These are phyloP conservation scores for Verticillium dahliae DNA, from an alignment of 2,329 filamentous ascomycete genomes.

Conservation along the genomic window DNA sequence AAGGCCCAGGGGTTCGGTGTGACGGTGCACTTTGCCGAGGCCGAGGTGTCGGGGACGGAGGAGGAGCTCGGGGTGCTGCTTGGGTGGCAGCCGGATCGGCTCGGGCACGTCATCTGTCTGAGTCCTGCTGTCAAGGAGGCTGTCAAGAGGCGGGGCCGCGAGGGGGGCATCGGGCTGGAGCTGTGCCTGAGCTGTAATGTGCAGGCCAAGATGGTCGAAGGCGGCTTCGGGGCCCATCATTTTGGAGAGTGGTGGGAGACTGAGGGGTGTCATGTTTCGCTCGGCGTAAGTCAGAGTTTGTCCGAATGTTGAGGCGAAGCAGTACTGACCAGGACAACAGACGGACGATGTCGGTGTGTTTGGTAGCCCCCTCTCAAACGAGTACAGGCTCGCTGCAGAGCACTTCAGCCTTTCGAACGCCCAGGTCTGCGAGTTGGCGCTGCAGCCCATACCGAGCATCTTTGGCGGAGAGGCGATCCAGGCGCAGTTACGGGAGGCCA, in stretches of 20 bases:
- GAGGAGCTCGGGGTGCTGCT: constrained; percentile 60
- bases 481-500: constrained; percentile 41
- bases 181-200: constrained; percentile 79
- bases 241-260: constrained; percentile 66
- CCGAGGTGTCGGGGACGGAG: constrained; percentile 45
- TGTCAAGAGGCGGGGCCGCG: constrained; percentile 16
- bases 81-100: constrained; percentile 56
- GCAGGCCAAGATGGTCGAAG: constrained; percentile 63
- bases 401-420: constrained; percentile 54
- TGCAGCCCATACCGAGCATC: constrained; percentile 55
- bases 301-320: not conserved
- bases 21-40: constrained; percentile 76
- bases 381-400: constrained; percentile 65
- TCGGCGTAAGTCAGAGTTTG: constrained; percentile 53
- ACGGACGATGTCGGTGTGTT: constrained; percentile 84
- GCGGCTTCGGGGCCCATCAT: constrained; percentile 64
- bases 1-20: constrained; percentile 49
- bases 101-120: constrained; percentile 77
- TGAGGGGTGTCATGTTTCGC: constrained; percentile 52
- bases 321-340: constrained; percentile 29
- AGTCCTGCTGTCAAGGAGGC: constrained; percentile 45
- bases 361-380: constrained; percentile 67
- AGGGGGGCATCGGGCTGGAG: constrained; percentile 60
- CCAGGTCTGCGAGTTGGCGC: constrained; percentile 48
- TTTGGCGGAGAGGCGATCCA: constrained; percentile 62